These are phyloP conservation scores for Aspergillus felis DNA, from an alignment of 2,329 filamentous ascomycete genomes.

Conservation along the genomic window DNA sequence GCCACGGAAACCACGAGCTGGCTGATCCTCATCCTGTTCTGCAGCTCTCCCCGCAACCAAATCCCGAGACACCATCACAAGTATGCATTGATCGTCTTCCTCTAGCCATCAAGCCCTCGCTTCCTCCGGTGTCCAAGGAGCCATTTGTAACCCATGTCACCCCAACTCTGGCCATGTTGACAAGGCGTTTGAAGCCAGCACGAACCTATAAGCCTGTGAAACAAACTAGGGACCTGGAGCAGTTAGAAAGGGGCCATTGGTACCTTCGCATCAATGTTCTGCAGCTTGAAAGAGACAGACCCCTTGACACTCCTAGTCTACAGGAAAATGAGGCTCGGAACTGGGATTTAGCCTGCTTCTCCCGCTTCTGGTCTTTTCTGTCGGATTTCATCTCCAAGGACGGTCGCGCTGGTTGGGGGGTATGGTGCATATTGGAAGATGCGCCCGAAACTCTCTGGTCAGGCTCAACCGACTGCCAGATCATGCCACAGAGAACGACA, in stretches of 20 bases:
- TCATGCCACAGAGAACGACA: background rate
- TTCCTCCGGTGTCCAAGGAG: conserved; percentile 48
- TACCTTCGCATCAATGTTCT: conserved; percentile 58
- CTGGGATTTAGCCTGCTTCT: conserved; percentile 35
- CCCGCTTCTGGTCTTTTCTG: conserved; percentile 42
- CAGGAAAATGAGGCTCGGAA: background rate
- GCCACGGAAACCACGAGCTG: background rate
- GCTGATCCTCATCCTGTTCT: background rate
- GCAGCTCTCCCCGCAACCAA: background rate
- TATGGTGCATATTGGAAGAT: conserved; percentile 38
- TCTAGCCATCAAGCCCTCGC: conserved; percentile 49
- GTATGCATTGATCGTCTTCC: conserved; percentile 22
- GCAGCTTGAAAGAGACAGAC: background rate
- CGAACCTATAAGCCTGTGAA: conserved; percentile 52
- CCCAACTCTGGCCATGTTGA: conserved; percentile 50
- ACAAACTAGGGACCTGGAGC: conserved; percentile 48
- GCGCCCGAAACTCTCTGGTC: background rate
- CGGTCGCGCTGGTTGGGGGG: conserved; percentile 44
- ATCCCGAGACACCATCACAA: background rate
- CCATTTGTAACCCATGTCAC: conserved; percentile 56
- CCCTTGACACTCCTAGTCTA: background rate
- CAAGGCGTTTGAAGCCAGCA: conserved; percentile 48
- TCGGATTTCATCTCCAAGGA: conserved; percentile 33
- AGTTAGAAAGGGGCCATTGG: conserved; percentile 78
- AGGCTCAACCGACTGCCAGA: background rate